Percentiles rank a stretch among this genome's conserved stretches.
Evolutionary conservation across 306 rosid species (phyloP).

Genomic region (Gastrolobium bilobum): DNA sequence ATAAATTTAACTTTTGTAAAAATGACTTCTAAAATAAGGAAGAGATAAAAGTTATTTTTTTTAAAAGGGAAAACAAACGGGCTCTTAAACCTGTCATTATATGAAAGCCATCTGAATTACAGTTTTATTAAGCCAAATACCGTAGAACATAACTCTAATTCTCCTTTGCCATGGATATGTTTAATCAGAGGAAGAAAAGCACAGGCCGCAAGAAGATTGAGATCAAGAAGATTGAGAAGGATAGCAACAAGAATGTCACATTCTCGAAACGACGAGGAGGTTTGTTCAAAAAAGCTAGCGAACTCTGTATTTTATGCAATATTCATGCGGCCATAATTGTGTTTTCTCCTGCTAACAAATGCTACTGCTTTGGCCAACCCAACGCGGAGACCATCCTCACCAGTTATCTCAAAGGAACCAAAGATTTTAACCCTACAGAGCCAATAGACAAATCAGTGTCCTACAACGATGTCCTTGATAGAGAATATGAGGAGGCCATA

Average conservation of each 20-base stretch:
- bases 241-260: constrained; percentile 62
- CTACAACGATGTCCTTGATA: constrained; percentile 39
- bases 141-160: too few relatives aligned
- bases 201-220: constrained; percentile 63
- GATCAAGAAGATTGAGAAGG: too few relatives aligned
- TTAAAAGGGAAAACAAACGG: too few relatives aligned
- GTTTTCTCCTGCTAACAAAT: constrained; percentile 58
- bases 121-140: too few relatives aligned
- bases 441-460: not conserved
- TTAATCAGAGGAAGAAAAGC: constrained; percentile 42
- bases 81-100: too few relatives aligned
- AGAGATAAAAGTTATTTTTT: too few relatives aligned
- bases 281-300: constrained; percentile 67
- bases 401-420: too few relatives aligned
- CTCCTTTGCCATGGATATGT: constrained; percentile 18
- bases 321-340: constrained; percentile 54
- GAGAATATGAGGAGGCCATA: constrained; percentile 44
- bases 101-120: too few relatives aligned
- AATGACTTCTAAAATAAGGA: too few relatives aligned
- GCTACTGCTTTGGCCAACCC: constrained; percentile 61
- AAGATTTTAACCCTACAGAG: not conserved
- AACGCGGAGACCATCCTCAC: constrained; percentile 42
- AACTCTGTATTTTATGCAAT: constrained; percentile 63
- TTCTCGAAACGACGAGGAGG: constrained; percentile 66
- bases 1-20: too few relatives aligned